Evolutionary conservation across 192 early-diverging fungal species (phyloP), one percentile per base, ranked within the genome.

Genomic region (Gaertneriomyces semiglobifer): DNA sequence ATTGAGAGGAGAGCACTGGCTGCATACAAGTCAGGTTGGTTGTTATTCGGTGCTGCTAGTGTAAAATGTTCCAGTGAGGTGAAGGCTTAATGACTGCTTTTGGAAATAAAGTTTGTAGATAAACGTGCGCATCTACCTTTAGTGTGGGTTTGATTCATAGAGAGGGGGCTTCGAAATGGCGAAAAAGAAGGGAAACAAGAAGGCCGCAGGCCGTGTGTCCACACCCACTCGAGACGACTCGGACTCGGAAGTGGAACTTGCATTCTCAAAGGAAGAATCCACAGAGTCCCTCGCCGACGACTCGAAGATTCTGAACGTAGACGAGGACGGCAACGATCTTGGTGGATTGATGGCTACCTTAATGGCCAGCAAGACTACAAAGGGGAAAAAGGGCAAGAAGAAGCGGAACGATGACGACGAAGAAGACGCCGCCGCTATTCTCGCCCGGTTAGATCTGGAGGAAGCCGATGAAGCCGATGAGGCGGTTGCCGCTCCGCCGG

Each of bases 341-440:
- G 88, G 87, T 45, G 87, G 88, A 51, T 75, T 88, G 16, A 88
- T 88, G 87, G 75, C 85, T 62, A 73, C 63, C 55, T 71, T 79
- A 41, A 78, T 79, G 61, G 74, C 72, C 58, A 73, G 40, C 56
- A 78, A 70, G 58, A 66, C 47, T 20, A 77, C 42, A 65, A 76
- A 75, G n/a, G 63, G 65, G 7, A 69, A 74, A 71, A 69, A 75
- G 55, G 72, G 67, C 55, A 62, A 80, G 62, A 73, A 78, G 10
- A 65, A 65, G 7, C 61, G 65, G 0, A 72, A 71, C 33, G 54
- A 60, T 20, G 81, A 81, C 68, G 76, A 84, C 45, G 72, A 71
- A 11, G 79, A 84, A 38, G 79, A 77, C 71, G 75, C 84, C 1
- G 79, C 74, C 52, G 77, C 72, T 14, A 79, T 86, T 73, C 60